Base-by-base conservation (phyloP, 164 flowering plant genomes). In the Malania oleifera region DNA sequence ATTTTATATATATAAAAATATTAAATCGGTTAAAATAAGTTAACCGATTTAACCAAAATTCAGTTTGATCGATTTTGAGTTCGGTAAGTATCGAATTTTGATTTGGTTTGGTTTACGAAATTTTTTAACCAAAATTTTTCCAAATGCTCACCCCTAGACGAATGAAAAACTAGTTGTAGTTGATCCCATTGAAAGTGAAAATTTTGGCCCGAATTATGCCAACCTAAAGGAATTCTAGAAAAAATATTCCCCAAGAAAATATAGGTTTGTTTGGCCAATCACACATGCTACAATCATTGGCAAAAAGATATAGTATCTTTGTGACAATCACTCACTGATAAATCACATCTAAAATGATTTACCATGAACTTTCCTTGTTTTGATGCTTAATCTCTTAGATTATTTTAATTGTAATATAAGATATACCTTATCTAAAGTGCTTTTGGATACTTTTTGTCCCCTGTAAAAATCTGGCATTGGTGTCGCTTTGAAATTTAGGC, bases 401-500 rank as follows among this genome's bases (percentile, higher is more conserved):
- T 20, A 44, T 18, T 14, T 44, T 44, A 44, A 44, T n/a, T 35
- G 17, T 15, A 14, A 52, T 13, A 52, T 29, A 39, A 25, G 19
- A 41, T 7, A 37, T 73, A 80, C 85, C 83, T 78, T 78, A 45
- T 66, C 72, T 39, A 34, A 53, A 67, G 29, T 26, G 53, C 45
- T 55, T 61, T 73, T 82, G 18, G 76, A 55, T 27, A 46, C 11
- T 37, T 58, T 63, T 34, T 60, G 66, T 53, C 68, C 75, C 31
- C 55, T 48, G 54, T 65, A 61, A 60, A 66, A 65, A 46, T 60
- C 67, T 54, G 81, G 80, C 73, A 62, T 51, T 8, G 74, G 73
- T 31, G 77, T 68, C 26, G 83, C 70, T 72, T 77, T 80, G 54
- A 70, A 68, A 70, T 72, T 75, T 63, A 67, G 77, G 70, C 72